Percentiles rank a stretch among this genome's conserved stretches.
Evolutionary conservation across 2,329 filamentous ascomycete genomes (phyloP).

Genomic region (Aspergillus intermedius): DNA sequence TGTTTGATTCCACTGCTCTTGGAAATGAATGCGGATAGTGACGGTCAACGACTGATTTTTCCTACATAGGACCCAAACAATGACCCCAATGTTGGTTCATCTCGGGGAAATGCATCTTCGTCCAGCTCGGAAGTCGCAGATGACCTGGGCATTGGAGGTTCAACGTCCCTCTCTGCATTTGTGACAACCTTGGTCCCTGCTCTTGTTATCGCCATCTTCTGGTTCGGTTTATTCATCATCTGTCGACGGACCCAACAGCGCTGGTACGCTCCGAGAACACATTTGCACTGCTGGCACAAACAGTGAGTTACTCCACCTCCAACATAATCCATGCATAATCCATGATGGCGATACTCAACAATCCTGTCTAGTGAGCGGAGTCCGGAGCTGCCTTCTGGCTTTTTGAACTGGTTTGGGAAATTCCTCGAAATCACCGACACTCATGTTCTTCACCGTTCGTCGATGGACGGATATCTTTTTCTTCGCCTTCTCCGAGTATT

Average conservation of each 20-base stretch:
- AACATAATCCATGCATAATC: neutral
- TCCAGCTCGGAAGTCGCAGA: conserved; percentile 25
- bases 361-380: conserved; percentile 38
- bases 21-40: neutral
- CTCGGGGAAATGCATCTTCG: conserved; percentile 34
- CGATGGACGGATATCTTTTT: conserved; percentile 86
- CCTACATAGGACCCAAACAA: conserved; percentile 29
- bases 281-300: conserved; percentile 36
- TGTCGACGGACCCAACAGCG: conserved; percentile 40
- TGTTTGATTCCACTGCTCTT: neutral
- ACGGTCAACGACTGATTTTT: neutral
- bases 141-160: conserved; percentile 26
- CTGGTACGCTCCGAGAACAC: conserved; percentile 41
- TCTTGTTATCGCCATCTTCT: conserved; percentile 38
- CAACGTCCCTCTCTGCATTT: conserved; percentile 47
- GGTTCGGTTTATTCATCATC: conserved; percentile 41
- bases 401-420: conserved; percentile 50
- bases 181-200: conserved; percentile 45
- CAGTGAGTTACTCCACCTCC: conserved; percentile 22
- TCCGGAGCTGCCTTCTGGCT: conserved; percentile 41
- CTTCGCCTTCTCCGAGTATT: conserved; percentile 78
- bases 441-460: conserved; percentile 82
- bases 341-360: neutral
- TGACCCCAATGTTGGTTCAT: conserved; percentile 38
- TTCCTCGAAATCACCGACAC: conserved; percentile 59